Conservation (phyloP, 2,329 filamentous ascomycete species). For the Epichloe brachyelytri region DNA sequence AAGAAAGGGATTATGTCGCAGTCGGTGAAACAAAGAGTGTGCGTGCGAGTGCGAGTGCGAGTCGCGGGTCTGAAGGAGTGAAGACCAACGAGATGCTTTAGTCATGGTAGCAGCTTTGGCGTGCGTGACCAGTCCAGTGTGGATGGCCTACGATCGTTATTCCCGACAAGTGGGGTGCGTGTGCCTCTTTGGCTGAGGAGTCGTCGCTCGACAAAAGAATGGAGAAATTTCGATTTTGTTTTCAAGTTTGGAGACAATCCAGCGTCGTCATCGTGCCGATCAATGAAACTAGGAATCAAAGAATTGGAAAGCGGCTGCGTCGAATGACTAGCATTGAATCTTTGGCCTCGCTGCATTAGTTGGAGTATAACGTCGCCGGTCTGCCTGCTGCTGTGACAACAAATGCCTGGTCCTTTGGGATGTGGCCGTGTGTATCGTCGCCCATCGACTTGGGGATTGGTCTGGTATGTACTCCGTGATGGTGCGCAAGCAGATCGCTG, state of each 20-base stretch:
- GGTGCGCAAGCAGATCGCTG: background rate
- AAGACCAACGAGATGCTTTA: slow-evolving; percentile 22
- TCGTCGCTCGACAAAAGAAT: slow-evolving; percentile 7
- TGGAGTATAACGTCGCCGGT: background rate
- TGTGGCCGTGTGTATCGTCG: background rate
- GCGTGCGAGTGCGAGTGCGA: slow-evolving; percentile 14
- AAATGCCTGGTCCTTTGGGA: background rate
- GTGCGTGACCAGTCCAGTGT: slow-evolving; percentile 2
- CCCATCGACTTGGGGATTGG: background rate
- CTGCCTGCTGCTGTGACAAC: background rate
- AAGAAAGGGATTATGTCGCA: slow-evolving; percentile 8
- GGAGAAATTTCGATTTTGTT: background rate
- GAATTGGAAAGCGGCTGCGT: background rate
- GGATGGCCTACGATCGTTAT: slow-evolving; percentile 9
- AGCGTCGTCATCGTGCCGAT: slow-evolving; percentile 6
- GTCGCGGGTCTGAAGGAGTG: slow-evolving; percentile 24
- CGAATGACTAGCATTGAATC: background rate
- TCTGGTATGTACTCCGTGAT: background rate
- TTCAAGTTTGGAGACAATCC: background rate
- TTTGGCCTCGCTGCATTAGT: background rate
- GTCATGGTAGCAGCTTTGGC: slow-evolving; percentile 18
- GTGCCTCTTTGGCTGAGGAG: background rate
- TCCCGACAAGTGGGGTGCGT: slow-evolving; percentile 5
- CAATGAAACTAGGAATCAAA: background rate
- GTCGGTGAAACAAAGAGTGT: slow-evolving; percentile 12